Evolutionary conservation across 2,329 filamentous ascomycete genomes (phyloP), one percentile per base, ranked within the genome.

Genomic region (Fusarium sp.): DNA sequence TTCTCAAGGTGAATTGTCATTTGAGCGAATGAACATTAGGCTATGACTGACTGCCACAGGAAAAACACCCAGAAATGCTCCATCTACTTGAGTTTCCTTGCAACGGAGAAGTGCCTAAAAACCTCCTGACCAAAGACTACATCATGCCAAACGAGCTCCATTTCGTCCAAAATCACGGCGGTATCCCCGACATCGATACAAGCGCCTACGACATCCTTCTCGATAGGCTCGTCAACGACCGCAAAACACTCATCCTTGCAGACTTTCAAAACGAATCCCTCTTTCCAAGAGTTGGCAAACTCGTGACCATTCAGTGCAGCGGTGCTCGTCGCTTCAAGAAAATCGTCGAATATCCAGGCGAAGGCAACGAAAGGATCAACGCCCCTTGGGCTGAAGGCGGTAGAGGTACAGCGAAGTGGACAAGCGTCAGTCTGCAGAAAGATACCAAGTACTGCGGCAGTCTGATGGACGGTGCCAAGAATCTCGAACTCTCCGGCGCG

Each of bases 91-190:
- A 91, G 59, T 91, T 91, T 68, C 90, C 90, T 0, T 91, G 90
- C 78, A 91, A 91, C 35, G 90, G 89, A 1, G 90, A 91, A 70
- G 87, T 89, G 0, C 89, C 89, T 0, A 88, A 90, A 66, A 84
- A 87, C 4, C 84, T 92, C 2, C 85, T 90, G 0, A 82, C 80
- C 1, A 86, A 87, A 2, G 85, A 85, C n/a, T 85, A 87, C 1
- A 86, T 93, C 41, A 94, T 92, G 0, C 83, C 86, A 0, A 94
- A 93, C 68, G 57, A 74, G 0, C 73, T 80, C 0, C 88, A 90
- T 70, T 94, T 93, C 71, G 89, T 94, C 1, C 86, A 92, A 3
- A 94, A 94, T 66, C 92, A 94, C 71, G 91, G 92, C 10, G 91
- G 92, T 0, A 90, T 94, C 18, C 92, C 92, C 0, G 83, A 88